Base-by-base conservation (phyloP, 371 early-diverging fungal species). In the Mortierella sp. region DNA sequence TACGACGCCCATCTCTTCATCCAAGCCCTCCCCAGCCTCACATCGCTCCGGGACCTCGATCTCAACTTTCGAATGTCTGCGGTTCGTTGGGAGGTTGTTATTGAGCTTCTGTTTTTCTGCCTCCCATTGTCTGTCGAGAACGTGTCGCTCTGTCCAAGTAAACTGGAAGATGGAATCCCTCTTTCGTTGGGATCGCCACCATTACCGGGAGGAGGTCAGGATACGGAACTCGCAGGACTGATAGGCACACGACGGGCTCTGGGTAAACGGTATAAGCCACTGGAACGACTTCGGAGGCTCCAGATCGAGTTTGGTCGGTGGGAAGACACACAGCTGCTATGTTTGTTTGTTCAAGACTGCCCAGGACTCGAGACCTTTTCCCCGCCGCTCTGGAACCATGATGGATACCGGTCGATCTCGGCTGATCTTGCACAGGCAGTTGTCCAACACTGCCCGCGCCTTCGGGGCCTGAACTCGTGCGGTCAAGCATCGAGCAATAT, bases 261-360 rank as follows among this genome's bases (percentile, higher is more conserved):
- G 9, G 38, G 19, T 42, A 68, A 24, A 24, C 38, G 68, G 44
- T 21, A 24, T 8, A 42, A 10, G 8, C 42, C 68, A 21, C 42
- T 68, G 68, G 68, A 68, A 9, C 34, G 68, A 34, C 68, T 68
- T 16, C 19, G 44, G 24, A 38, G n/a, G 11, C 68, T 68, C 24
- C 24, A 24, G 68, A 34, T 68, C 44, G 38, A 68, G 38, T 68
- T 68, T 68, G 68, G 68, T 24, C 42, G 68, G 24, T 68, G 68
- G 68, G 44, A 68, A 10, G 68, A 68, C 38, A 42, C 68, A 8
- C 34, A 42, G 21, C 21, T 68, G 24, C 24, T 68, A 24, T 21
- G 38, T 10, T 38, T 38, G 24, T 68, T 68, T 21, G 21, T 68
- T 34, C 42, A 68, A 21, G 38, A 68, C 34, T 68, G 68, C 24